phyloP scores from a whole-genome alignment of 1,284 basidiomycete genomes.

The Cystobasidium pallidum region DNA sequence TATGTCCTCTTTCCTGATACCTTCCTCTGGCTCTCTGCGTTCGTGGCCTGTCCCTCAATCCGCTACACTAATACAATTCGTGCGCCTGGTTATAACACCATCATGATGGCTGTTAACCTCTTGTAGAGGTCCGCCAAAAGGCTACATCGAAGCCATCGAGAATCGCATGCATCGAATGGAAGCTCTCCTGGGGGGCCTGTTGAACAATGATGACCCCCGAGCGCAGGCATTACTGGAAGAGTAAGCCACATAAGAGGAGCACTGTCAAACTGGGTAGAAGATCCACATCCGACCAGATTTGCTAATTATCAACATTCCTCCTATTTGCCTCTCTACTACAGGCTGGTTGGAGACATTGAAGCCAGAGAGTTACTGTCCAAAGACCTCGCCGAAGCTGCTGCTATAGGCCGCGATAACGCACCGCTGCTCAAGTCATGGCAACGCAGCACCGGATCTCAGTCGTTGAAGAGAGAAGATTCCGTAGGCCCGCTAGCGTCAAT shows the following conservation, averaged over 20 bases:
- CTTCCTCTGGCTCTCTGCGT: too few relatives aligned
- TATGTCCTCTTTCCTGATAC: too few relatives aligned
- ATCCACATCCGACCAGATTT: not conserved
- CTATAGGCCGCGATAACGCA: conserved; percentile 40
- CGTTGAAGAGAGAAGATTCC: conserved; percentile 38
- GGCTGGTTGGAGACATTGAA: conserved; percentile 51
- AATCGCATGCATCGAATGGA: conserved; percentile 83
- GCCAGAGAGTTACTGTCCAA: conserved; percentile 52
- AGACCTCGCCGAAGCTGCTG: conserved; percentile 51
- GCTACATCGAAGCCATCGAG: conserved; percentile 88
- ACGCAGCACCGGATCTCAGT: conserved; percentile 9
- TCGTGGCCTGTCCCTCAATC: not conserved
- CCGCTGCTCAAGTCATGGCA: conserved; percentile 44
- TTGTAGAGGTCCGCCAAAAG: conserved; percentile 74
- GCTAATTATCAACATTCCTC: not conserved
- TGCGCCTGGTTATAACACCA: not conserved
- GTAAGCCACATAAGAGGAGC: conserved; percentile 60
- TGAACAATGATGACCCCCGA: conserved; percentile 68
- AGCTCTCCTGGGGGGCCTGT: conserved; percentile 70
- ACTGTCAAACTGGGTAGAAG: not conserved
- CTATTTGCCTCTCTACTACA: conserved; percentile 3
- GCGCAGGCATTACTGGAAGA: conserved; percentile 66
- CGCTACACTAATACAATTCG: too few relatives aligned
- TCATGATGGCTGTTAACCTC: not conserved
- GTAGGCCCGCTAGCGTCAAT: conserved; percentile 5